Evolutionary conservation across 2,329 filamentous ascomycete genomes (phyloP).

Genomic region (Diaporthe batatas): DNA sequence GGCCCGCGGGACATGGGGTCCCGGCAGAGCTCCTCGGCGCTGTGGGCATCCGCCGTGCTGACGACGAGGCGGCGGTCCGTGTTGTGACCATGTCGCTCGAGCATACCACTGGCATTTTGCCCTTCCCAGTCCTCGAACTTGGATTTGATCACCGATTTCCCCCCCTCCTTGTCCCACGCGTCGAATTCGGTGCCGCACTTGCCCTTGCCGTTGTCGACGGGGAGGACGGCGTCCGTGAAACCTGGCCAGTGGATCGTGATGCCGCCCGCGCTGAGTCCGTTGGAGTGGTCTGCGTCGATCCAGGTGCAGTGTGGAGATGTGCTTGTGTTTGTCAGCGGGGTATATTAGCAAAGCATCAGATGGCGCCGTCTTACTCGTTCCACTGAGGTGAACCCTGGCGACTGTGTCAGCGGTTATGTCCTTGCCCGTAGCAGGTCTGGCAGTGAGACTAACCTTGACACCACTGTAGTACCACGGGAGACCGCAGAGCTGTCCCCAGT

Average conservation of each 20-base stretch:
- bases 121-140: fast-evolving
- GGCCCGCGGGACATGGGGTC: background rate
- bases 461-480: slow-evolving; percentile 15
- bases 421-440: background rate
- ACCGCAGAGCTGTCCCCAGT: slow-evolving; percentile 9
- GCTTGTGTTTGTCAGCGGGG: background rate
- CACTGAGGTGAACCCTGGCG: background rate
- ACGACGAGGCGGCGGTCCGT: slow-evolving; percentile 7
- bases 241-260: slow-evolving; percentile 1
- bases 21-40: background rate
- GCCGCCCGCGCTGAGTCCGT: background rate
- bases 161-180: slow-evolving; percentile 5
- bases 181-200: background rate
- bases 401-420: background rate
- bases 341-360: fast-evolving
- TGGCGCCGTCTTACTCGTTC: background rate
- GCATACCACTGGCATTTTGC: background rate
- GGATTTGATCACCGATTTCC: background rate
- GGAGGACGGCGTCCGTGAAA: background rate
- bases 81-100: background rate
- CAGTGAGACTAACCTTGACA: background rate
- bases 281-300: slow-evolving; percentile 2
- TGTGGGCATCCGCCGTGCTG: slow-evolving; percentile 3
- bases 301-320: background rate
- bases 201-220: background rate